Evolutionary conservation across 495 filamentous ascomycete species (phyloP).

Genomic region (Penicillium paradoxum): DNA sequence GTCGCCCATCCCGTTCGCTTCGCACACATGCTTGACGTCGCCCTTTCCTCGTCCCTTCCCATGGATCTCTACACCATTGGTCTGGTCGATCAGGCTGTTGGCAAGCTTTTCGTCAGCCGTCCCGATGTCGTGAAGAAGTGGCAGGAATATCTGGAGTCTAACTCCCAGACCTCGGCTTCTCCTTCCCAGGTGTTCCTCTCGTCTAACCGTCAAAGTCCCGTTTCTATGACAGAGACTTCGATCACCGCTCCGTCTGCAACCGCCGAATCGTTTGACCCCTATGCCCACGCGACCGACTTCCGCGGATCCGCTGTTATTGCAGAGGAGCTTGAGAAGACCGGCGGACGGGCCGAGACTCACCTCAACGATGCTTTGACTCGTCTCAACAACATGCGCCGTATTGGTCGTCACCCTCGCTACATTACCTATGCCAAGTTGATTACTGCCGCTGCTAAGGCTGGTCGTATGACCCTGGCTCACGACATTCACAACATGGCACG

Average conservation of each 20-base stretch:
- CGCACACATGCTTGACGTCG: conserved; percentile 55
- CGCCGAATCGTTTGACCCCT: conserved; percentile 84
- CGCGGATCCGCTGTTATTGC: conserved; percentile 85
- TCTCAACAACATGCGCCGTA: conserved; percentile 87
- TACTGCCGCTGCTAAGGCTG: conserved; percentile 76
- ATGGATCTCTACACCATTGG: conserved; percentile 48
- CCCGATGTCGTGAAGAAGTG: conserved; percentile 55
- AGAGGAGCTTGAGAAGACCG: conserved; percentile 73
- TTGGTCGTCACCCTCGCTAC: conserved; percentile 87
- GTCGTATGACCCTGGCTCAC: conserved; percentile 70
- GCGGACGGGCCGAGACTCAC: conserved; percentile 59
- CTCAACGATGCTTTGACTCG: conserved; percentile 76
- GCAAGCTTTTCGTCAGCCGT: conserved; percentile 45
- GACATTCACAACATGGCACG: conserved; percentile 86
- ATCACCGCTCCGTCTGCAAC: conserved; percentile 41
- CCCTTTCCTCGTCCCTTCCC: conserved; percentile 43
- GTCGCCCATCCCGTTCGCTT: conserved; percentile 55
- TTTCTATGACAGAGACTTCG: conserved; percentile 34
- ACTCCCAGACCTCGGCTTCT: conserved; percentile 22
- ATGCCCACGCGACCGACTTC: conserved; percentile 83
- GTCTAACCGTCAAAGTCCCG: conserved; percentile 36
- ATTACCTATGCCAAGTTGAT: conserved; percentile 96
- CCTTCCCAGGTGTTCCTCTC: conserved; percentile 12
- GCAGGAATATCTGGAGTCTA: conserved; percentile 49
- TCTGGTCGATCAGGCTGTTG: conserved; percentile 55